Conservation (phyloP, 805 yeast species). For the Candida chauliodis region DNA sequence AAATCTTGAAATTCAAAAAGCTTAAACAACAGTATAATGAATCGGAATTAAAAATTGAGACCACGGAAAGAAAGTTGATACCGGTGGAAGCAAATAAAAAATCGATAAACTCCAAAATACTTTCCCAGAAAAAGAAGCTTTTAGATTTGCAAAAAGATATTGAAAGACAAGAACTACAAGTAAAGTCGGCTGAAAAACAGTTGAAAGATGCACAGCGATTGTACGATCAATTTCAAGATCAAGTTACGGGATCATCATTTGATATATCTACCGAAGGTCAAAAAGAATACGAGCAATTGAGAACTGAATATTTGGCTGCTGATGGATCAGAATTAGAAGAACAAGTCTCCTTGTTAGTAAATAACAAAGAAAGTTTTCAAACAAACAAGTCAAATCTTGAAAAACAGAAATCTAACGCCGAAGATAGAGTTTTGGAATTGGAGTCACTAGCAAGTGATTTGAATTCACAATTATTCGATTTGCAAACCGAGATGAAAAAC, state of each 20-base stretch:
- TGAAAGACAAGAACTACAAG: slow-evolving; percentile 45
- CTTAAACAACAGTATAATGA: slow-evolving; percentile 33
- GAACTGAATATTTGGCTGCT: slow-evolving; percentile 51
- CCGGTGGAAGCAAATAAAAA: slow-evolving; percentile 60
- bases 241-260: slow-evolving; percentile 4
- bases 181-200: slow-evolving; percentile 43
- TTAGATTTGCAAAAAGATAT: slow-evolving; percentile 51
- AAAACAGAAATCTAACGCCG: slow-evolving; percentile 32
- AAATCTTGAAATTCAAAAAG: slow-evolving; percentile 40
- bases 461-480: slow-evolving; percentile 28
- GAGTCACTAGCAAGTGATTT: slow-evolving; percentile 34
- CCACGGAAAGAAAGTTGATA: slow-evolving; percentile 46
- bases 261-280: slow-evolving; percentile 48
- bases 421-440: slow-evolving; percentile 37
- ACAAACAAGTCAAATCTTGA: slow-evolving; percentile 20
- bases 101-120: slow-evolving; percentile 45
- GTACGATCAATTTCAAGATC: slow-evolving; percentile 29
- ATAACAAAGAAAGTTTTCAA: slow-evolving; percentile 43
- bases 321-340: slow-evolving; percentile 57
- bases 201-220: slow-evolving; percentile 38
- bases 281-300: slow-evolving; percentile 54
- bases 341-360: slow-evolving; percentile 35
- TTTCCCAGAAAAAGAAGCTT: slow-evolving; percentile 44
- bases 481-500: slow-evolving; percentile 28
- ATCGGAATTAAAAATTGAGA: slow-evolving; percentile 41